These are phyloP conservation scores for Albophoma yamanashiensis DNA, from an alignment of 2,329 filamentous ascomycete species.

Conservation along the genomic window DNA sequence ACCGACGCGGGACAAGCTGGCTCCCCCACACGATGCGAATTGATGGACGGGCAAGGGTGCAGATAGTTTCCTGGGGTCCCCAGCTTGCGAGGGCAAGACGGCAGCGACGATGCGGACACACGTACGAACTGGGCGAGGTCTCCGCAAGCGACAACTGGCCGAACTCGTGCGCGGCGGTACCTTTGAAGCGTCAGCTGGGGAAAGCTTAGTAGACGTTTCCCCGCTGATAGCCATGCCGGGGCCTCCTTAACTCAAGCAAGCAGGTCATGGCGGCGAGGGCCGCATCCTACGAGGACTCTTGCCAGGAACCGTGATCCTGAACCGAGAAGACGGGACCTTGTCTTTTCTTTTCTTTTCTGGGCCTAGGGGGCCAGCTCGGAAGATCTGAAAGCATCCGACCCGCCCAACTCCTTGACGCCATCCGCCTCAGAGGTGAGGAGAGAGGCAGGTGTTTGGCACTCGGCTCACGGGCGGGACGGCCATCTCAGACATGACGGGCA, in stretches of 20 bases:
- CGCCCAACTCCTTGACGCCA: not conserved
- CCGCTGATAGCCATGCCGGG: not conserved
- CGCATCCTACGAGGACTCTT: not conserved
- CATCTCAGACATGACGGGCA: not conserved
- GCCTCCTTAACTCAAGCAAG: not conserved
- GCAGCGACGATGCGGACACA: not conserved
- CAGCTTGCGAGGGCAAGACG: constrained; percentile 3
- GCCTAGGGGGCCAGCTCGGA: not conserved
- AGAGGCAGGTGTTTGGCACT: not conserved
- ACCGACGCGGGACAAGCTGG: not conserved
- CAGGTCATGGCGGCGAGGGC: not conserved
- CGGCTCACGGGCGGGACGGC: not conserved
- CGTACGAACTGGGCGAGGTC: not conserved
- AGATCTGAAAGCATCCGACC: not conserved
- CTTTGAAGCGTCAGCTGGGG: not conserved
- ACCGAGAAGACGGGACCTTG: not conserved
- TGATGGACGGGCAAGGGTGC: not conserved
- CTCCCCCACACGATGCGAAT: constrained; percentile 4
- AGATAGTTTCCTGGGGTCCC: constrained; percentile 4
- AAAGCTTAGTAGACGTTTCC: not conserved
- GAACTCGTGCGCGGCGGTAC: not conserved
- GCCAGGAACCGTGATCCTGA: not conserved
- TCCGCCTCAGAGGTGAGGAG: not conserved
- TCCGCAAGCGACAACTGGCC: not conserved
- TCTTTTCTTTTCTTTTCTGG: not conserved